A percentile compares a stretch with the other conserved stretches of the same genome.
Evolutionary conservation across 352 stramenopile genomes (phyloP).

Genomic region (Discostella stelligera): DNA sequence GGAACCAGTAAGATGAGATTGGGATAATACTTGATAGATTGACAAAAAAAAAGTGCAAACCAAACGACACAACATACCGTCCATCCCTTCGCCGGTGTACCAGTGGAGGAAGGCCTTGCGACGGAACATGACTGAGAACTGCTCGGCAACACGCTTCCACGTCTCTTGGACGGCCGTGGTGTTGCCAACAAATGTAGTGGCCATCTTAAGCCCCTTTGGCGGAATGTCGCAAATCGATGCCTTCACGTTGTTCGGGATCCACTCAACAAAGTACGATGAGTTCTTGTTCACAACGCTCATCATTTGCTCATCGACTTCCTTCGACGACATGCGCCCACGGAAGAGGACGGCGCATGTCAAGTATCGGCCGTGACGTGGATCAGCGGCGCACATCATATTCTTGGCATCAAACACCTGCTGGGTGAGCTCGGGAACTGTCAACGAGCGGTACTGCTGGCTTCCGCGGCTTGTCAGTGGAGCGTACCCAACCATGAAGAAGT

Average conservation of each 20-base stretch:
- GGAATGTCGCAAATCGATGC: slow-evolving; percentile 99
- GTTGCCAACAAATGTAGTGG: slow-evolving; percentile 98
- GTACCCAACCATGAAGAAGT: slow-evolving; percentile 99
- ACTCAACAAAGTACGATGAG: slow-evolving; percentile 99
- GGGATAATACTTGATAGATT: no score
- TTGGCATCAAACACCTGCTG: slow-evolving; percentile 99
- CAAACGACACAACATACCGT: slow-evolving; percentile 75
- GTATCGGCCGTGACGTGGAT: slow-evolving; percentile 98
- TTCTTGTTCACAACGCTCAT: slow-evolving; percentile 99
- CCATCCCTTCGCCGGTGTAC: slow-evolving; percentile 99
- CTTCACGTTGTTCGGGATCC: slow-evolving; percentile 99
- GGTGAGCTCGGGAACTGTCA: slow-evolving; percentile 98
- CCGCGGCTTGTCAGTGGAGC: slow-evolving; percentile 93
- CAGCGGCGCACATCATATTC: slow-evolving; percentile 99
- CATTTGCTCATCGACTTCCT: slow-evolving; percentile 98
- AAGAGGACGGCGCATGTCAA: slow-evolving; percentile 99
- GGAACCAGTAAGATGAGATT: not conserved
- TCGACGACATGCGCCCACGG: slow-evolving; percentile 98
- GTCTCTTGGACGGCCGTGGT: slow-evolving; percentile 99
- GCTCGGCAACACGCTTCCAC: slow-evolving; percentile 99
- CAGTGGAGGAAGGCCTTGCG: slow-evolving; percentile 99
- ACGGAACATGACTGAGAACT: slow-evolving; percentile 99
- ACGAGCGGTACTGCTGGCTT: slow-evolving; percentile 95
- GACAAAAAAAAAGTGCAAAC: not conserved
- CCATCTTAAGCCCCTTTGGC: slow-evolving; percentile 97